A percentile compares a stretch with the other conserved stretches of the same genome.
phyloP scores from a whole-genome alignment of 768 basidiomycete genomes.

The Coprinopsis sp. region DNA sequence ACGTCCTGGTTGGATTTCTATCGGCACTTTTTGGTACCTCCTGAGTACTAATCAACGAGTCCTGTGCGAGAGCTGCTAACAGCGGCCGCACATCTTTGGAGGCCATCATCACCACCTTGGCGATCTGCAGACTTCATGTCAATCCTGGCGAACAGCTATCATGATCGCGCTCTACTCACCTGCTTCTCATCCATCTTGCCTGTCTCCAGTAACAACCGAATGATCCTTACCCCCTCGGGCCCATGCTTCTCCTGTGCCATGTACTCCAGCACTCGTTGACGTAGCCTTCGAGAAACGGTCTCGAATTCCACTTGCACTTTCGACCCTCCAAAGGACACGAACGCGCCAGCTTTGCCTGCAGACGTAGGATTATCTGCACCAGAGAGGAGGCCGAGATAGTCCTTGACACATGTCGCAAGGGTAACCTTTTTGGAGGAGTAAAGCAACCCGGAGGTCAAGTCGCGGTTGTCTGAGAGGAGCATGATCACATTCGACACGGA shows the following conservation, averaged over 20 bases:
- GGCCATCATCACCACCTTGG: slow-evolving; percentile 90
- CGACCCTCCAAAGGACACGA: slow-evolving; percentile 63
- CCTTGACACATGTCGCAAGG: slow-evolving; percentile 59
- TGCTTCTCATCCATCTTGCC: slow-evolving; percentile 96
- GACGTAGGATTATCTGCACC: slow-evolving; percentile 79
- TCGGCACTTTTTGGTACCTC: slow-evolving; percentile 91
- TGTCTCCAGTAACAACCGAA: slow-evolving; percentile 70
- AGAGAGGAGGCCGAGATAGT: slow-evolving; percentile 77
- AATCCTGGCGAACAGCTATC: background rate
- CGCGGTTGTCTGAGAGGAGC: slow-evolving; percentile 58
- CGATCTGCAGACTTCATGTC: slow-evolving; percentile 52
- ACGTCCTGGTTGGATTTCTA: slow-evolving; percentile 82
- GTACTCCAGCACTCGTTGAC: slow-evolving; percentile 68
- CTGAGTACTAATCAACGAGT: slow-evolving; percentile 84
- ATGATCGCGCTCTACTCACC: slow-evolving; percentile 38
- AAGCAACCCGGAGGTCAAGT: slow-evolving; percentile 60
- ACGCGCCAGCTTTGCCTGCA: slow-evolving; percentile 63
- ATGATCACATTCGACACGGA: slow-evolving; percentile 61
- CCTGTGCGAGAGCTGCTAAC: slow-evolving; percentile 71
- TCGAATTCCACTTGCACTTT: slow-evolving; percentile 83
- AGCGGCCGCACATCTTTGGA: slow-evolving; percentile 81
- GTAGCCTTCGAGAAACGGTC: slow-evolving; percentile 60
- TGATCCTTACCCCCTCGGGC: slow-evolving; percentile 73
- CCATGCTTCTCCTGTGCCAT: slow-evolving; percentile 82
- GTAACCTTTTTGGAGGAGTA: slow-evolving; percentile 53